Evolutionary conservation across 495 filamentous ascomycete genomes (phyloP).

Genomic region (Polyplosphaeria fusca): DNA sequence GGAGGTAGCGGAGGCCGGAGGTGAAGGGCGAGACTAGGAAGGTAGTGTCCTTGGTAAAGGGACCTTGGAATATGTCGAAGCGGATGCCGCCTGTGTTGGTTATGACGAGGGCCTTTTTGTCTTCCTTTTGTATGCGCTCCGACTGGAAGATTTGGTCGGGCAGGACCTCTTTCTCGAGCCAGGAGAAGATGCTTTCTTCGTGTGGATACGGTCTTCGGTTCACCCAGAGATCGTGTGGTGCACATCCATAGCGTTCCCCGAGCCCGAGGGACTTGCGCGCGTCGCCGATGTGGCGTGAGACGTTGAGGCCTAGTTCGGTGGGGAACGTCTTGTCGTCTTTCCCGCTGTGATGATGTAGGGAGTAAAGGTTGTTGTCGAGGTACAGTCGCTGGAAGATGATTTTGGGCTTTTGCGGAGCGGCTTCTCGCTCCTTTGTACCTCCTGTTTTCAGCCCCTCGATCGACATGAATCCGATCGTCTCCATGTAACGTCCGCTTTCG

Average conservation of each 20-base stretch:
- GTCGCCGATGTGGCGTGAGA: slow-evolving; percentile 65
- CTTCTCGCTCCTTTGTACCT: slow-evolving; percentile 39
- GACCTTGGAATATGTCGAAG: slow-evolving; percentile 91
- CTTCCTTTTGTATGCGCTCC: slow-evolving; percentile 32
- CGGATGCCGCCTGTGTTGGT: slow-evolving; percentile 87
- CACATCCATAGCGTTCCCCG: slow-evolving; percentile 74
- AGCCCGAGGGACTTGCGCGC: slow-evolving; percentile 69
- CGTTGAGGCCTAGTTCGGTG: slow-evolving; percentile 71
- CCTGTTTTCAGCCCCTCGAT: slow-evolving; percentile 63
- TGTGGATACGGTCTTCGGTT: slow-evolving; percentile 66
- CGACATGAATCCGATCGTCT: slow-evolving; percentile 95
- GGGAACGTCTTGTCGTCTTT: slow-evolving; percentile 68
- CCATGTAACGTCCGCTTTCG: slow-evolving; percentile 92
- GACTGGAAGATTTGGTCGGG: slow-evolving; percentile 54
- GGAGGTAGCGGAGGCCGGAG: slow-evolving; percentile 72
- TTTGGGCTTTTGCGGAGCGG: slow-evolving; percentile 37
- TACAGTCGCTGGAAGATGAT: slow-evolving; percentile 72
- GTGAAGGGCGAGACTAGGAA: slow-evolving; percentile 88
- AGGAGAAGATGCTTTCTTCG: slow-evolving; percentile 70
- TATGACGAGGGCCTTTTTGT: slow-evolving; percentile 64
- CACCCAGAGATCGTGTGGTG: slow-evolving; percentile 78
- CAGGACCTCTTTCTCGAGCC: slow-evolving; percentile 72
- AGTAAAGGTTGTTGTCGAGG: slow-evolving; percentile 91
- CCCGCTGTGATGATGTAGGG: slow-evolving; percentile 76
- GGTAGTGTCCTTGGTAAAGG: slow-evolving; percentile 80